Evolutionary conservation across 1,139 yeast species (phyloP).

Genomic region (Kodamaea derodonti): DNA sequence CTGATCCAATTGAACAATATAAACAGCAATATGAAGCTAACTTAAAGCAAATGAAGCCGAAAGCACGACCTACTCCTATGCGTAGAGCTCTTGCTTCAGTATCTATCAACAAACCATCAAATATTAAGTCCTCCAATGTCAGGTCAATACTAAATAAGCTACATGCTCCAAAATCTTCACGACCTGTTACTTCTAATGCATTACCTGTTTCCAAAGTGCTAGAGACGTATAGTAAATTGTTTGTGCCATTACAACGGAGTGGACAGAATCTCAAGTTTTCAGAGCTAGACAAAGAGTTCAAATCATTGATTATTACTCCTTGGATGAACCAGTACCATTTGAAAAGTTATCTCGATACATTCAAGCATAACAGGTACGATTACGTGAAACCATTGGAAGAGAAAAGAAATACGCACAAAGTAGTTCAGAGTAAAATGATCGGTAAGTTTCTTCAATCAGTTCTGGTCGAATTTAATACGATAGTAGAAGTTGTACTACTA

Average conservation of each 20-base stretch:
- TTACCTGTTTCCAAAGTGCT: slow-evolving; percentile 2
- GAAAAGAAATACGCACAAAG: slow-evolving; percentile 1
- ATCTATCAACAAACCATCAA: not conserved
- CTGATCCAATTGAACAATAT: slow-evolving; percentile 18
- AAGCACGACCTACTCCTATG: slow-evolving; percentile 2
- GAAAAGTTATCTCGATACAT: slow-evolving; percentile 17
- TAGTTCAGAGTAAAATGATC: slow-evolving; percentile 6
- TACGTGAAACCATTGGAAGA: slow-evolving; percentile 8
- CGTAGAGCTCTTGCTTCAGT: not conserved
- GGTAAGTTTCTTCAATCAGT: slow-evolving; percentile 19
- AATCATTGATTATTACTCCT: not conserved
- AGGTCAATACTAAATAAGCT: not conserved
- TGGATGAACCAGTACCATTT: not conserved
- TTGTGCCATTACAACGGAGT: slow-evolving; percentile 3
- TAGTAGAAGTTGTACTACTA: slow-evolving; percentile 11
- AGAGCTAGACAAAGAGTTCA: slow-evolving; percentile 5
- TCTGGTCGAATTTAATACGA: slow-evolving; percentile 10
- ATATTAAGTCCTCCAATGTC: not conserved
- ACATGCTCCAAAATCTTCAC: not conserved
- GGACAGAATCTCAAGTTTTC: slow-evolving; percentile 3
- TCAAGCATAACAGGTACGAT: slow-evolving; percentile 18
- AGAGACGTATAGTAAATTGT: not conserved
- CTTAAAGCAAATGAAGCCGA: slow-evolving; percentile 15
- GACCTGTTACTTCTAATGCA: not conserved
- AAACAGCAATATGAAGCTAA: slow-evolving; percentile 13